Evolutionary conservation across 768 basidiomycete species (phyloP).

Genomic region (Boletellus emodensis): DNA sequence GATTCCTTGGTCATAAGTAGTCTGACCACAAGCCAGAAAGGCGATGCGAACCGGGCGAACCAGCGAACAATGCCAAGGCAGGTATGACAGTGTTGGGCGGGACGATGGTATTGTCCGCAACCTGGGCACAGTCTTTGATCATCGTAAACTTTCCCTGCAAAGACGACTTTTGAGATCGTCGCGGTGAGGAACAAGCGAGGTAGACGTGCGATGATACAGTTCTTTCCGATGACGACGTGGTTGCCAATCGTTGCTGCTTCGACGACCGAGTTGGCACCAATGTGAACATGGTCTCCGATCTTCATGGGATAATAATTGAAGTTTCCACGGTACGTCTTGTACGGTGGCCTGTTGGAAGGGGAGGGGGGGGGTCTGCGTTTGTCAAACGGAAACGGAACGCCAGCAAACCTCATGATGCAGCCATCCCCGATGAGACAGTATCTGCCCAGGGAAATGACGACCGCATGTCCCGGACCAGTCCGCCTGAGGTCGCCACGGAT

Average conservation of each 20-base stretch:
- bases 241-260: conserved; percentile 95
- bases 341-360: conserved; percentile 59
- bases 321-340: conserved; percentile 85
- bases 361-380: background rate
- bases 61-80: conserved; percentile 77
- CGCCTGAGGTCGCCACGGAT: conserved; percentile 91
- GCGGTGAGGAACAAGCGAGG: background rate
- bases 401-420: conserved; percentile 75
- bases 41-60: conserved; percentile 72
- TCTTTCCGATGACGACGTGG: conserved; percentile 92
- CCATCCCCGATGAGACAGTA: conserved; percentile 92
- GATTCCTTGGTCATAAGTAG: conserved; percentile 1
- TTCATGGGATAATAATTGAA: conserved; percentile 99
- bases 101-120: conserved; percentile 85
- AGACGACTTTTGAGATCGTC: background rate
- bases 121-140: conserved; percentile 91
- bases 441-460: conserved; percentile 88
- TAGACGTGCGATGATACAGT: conserved; percentile 81
- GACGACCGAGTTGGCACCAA: conserved; percentile 82
- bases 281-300: conserved; percentile 91
- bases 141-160: conserved; percentile 90
- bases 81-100: conserved; percentile 93
- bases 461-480: conserved; percentile 87
- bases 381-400: background rate
- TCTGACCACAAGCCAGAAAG: background rate